A percentile compares a stretch with the other conserved stretches of the same genome.
Evolutionary conservation across 163 green algal species (phyloP).

Genomic region (Prototheca cutis): DNA sequence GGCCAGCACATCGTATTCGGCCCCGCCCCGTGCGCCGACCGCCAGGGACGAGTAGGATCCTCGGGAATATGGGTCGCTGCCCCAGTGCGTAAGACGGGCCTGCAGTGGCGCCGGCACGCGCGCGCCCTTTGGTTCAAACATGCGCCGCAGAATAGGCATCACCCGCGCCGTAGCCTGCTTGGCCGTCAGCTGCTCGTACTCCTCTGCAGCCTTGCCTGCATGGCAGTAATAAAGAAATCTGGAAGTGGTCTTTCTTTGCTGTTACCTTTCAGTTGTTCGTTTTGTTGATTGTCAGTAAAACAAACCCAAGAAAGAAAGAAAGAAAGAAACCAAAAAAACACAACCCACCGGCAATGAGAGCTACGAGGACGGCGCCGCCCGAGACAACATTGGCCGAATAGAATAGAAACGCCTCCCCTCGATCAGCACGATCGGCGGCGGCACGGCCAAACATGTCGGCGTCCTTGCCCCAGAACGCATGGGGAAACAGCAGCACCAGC

Average conservation of each 20-base stretch:
- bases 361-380: constrained; percentile 67
- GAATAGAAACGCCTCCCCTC: constrained; percentile 87
- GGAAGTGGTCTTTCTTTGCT: no score
- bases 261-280: no score
- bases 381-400: constrained; percentile 67
- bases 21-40: constrained; percentile 55
- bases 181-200: constrained; percentile 48
- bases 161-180: constrained; percentile 45
- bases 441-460: constrained; percentile 84
- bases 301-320: no score
- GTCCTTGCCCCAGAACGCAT: constrained; percentile 65
- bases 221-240: no score
- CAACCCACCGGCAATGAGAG: constrained; percentile 59
- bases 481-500: constrained; percentile 71
- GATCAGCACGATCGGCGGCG: constrained; percentile 19
- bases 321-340: no score
- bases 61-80: constrained; percentile 55
- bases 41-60: constrained; percentile 81
- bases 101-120: constrained; percentile 66
- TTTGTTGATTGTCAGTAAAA: no score
- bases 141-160: constrained; percentile 61
- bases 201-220: constrained; percentile 54
- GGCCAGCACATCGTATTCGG: constrained; percentile 82
- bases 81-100: constrained; percentile 73
- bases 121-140: constrained; percentile 58